Conservation (phyloP, 2,329 filamentous ascomycete genomes). For the Penicillium sp. region DNA sequence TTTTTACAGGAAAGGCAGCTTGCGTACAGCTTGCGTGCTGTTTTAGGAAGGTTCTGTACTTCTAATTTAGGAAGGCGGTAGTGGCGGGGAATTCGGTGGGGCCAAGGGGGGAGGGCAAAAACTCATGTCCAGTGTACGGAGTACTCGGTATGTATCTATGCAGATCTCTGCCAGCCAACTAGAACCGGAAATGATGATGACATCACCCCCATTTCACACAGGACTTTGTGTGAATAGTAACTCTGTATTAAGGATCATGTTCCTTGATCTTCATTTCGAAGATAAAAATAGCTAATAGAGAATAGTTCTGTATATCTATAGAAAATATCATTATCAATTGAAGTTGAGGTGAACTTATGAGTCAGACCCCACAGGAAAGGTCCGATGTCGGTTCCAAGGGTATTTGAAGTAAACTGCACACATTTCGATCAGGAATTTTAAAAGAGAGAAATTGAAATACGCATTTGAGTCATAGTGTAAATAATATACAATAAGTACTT, state of each 20-base stretch:
- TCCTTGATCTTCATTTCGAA: background rate
- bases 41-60: too few relatives aligned
- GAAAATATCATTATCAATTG: background rate
- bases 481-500: too few relatives aligned
- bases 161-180: background rate
- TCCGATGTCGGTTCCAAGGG: conserved; percentile 4
- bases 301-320: background rate
- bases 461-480: conserved; percentile 1
- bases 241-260: too few relatives aligned
- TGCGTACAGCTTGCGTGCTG: too few relatives aligned
- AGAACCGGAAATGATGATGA: background rate
- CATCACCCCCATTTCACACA: background rate
- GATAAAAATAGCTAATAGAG: background rate
- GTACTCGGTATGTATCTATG: background rate
- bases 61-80: too few relatives aligned
- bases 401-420: background rate
- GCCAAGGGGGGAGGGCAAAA: too few relatives aligned
- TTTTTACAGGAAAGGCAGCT: too few relatives aligned
- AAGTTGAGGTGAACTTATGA: background rate
- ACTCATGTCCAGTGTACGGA: too few relatives aligned
- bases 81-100: too few relatives aligned
- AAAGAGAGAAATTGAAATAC: background rate
- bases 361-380: conserved; percentile 5
- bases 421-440: background rate
- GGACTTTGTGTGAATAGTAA: background rate